A percentile compares a stretch with the other conserved stretches of the same genome.
Conservation (phyloP, 441 rosid genomes). For the Jatropha multifida region DNA sequence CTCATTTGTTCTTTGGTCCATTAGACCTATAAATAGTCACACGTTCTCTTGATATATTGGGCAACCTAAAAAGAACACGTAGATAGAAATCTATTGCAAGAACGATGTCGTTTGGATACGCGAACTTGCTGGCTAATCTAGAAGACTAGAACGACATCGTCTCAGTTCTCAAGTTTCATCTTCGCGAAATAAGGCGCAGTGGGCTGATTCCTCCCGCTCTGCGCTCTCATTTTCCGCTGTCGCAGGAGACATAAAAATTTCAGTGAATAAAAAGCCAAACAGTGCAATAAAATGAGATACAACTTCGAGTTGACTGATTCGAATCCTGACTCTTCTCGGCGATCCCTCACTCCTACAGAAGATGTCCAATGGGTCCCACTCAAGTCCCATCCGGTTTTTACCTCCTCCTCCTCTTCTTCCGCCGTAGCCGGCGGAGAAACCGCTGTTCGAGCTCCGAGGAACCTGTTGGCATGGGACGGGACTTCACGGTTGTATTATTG, state of each 20-base stretch:
- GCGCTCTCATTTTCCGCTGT: neutral
- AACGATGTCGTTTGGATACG: neutral
- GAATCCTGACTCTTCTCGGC: conserved; percentile 27
- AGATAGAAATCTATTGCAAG: neutral
- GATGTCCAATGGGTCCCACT: conserved; percentile 71
- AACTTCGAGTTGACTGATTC: conserved; percentile 46
- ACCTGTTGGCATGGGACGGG: conserved; percentile 82
- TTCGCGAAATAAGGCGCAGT: neutral
- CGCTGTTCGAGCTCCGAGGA: conserved; percentile 39
- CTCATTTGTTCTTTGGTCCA: too few relatives aligned
- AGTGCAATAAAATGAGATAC: conserved; percentile 50
- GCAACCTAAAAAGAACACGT: too few relatives aligned
- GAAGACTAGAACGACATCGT: neutral
- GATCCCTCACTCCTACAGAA: conserved; percentile 53
- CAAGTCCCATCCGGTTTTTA: conserved; percentile 66
- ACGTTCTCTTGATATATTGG: too few relatives aligned
- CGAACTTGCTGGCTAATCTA: neutral
- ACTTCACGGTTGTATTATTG: conserved; percentile 75
- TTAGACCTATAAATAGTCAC: too few relatives aligned
- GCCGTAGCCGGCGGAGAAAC: conserved; percentile 12
- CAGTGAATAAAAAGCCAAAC: neutral
- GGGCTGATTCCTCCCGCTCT: neutral
- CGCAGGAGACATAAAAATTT: neutral
- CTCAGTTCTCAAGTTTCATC: neutral
- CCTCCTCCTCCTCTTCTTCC: conserved; percentile 33